Conservation (phyloP, 1,139 yeast species). For the Pichia sp. region DNA sequence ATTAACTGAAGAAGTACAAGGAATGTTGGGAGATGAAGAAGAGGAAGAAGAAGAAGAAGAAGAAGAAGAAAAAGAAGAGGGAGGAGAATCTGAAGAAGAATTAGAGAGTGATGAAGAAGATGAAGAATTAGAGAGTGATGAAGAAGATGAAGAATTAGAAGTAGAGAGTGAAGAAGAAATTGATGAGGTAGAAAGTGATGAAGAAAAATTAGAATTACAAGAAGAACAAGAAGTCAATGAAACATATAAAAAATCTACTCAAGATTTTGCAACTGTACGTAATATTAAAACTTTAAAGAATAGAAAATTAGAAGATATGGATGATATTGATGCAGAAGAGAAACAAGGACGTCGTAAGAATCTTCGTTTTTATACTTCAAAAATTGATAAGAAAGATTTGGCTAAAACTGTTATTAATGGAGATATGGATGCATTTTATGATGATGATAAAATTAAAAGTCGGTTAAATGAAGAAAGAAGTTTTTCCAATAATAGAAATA, state of each 20-base stretch:
- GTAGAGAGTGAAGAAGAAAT: conserved; percentile 24
- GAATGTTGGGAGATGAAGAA: conserved; percentile 17
- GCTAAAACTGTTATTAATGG: conserved; percentile 6
- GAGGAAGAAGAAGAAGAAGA: conserved; percentile 29
- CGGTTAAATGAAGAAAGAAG: background rate
- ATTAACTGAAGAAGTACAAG: conserved; percentile 33
- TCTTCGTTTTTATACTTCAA: conserved; percentile 92
- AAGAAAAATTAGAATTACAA: conserved; percentile 16
- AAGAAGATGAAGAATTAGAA: conserved; percentile 24
- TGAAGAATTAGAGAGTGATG: conserved; percentile 25
- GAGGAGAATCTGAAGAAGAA: conserved; percentile 18
- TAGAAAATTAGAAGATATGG: conserved; percentile 46
- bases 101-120: conserved; percentile 27
- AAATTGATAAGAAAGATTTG: conserved; percentile 70
- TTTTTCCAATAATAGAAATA: background rate
- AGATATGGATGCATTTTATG: conserved; percentile 12
- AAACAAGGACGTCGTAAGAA: conserved; percentile 77
- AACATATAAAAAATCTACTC: background rate
- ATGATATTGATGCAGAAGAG: conserved; percentile 81
- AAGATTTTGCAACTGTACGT: conserved; percentile 19
- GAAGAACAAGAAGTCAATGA: conserved; percentile 5
- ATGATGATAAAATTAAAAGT: conserved; percentile 1
- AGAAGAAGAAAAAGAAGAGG: conserved; percentile 28
- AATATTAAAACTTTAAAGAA: conserved; percentile 32
- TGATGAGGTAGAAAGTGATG: conserved; percentile 29